phyloP scores from a whole-genome alignment of 2,329 filamentous ascomycete genomes.

The Aureobasidium vineae region DNA sequence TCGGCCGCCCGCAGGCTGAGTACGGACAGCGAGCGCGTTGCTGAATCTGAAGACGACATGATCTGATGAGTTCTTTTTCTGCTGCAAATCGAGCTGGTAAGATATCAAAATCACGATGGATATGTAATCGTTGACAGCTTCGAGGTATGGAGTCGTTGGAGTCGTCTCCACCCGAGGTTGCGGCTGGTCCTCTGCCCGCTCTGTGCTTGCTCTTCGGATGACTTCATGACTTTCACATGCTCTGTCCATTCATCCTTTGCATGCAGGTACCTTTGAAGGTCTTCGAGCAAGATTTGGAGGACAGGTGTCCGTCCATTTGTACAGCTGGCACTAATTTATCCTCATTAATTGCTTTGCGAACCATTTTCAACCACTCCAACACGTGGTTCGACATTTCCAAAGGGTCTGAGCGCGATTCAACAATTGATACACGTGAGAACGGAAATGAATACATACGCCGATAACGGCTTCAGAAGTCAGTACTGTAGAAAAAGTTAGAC shows the following conservation, averaged over 20 bases:
- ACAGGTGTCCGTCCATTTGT: not conserved
- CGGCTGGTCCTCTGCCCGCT: slow-evolving; percentile 17
- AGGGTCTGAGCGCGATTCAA: slow-evolving; percentile 18
- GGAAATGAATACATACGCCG: not conserved
- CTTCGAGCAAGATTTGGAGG: not conserved
- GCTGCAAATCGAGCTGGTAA: not conserved
- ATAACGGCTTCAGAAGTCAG: not conserved
- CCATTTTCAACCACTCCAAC: not conserved
- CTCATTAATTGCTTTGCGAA: not conserved
- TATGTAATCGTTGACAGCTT: slow-evolving; percentile 8
- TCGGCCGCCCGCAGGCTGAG: slow-evolving; percentile 40
- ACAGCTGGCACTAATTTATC: not conserved
- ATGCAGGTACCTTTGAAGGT: not conserved
- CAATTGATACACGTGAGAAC: not conserved
- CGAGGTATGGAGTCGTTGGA: not conserved
- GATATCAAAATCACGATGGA: slow-evolving; percentile 9
- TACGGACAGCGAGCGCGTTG: slow-evolving; percentile 37
- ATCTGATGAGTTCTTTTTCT: not conserved
- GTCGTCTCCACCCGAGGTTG: slow-evolving; percentile 19
- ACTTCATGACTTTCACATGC: slow-evolving; percentile 23
- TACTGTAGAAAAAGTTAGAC: not conserved
- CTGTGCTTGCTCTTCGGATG: not conserved
- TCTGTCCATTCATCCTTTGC: not conserved
- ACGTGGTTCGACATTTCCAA: slow-evolving; percentile 3
- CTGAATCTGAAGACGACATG: slow-evolving; percentile 26